phyloP scores from a whole-genome alignment of 2,329 filamentous ascomycete genomes.

The Chalaropsis ovoidea region DNA sequence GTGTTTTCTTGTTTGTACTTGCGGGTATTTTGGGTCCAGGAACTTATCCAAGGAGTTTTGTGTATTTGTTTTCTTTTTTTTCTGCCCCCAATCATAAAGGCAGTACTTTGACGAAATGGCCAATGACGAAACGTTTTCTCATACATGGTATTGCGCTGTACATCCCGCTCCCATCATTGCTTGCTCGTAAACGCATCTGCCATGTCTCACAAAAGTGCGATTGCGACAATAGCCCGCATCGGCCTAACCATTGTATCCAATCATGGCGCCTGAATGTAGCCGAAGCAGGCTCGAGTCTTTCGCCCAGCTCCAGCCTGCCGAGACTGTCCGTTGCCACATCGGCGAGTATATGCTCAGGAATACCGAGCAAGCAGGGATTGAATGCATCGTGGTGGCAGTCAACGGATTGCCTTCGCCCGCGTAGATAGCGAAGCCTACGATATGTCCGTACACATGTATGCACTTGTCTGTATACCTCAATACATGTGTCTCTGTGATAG shows the following conservation, averaged over 20 bases:
- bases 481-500: too few relatives aligned
- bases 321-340: not conserved
- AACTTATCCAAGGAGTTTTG: slow-evolving; percentile 1
- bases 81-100: slow-evolving; percentile 12
- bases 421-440: not conserved
- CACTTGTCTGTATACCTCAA: not conserved
- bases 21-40: not conserved
- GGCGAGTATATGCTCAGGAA: not conserved
- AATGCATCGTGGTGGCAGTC: not conserved
- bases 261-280: not conserved
- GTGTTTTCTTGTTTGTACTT: slow-evolving; percentile 9
- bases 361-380: not conserved
- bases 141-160: not conserved
- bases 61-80: not conserved
- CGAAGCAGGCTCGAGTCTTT: too few relatives aligned
- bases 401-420: not conserved
- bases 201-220: not conserved
- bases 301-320: not conserved
- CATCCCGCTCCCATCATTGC: not conserved
- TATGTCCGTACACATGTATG: not conserved
- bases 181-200: not conserved
- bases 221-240: not conserved
- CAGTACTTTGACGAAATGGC: slow-evolving; percentile 18
- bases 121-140: slow-evolving; percentile 8
- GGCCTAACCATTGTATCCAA: not conserved